A percentile compares a stretch with the other conserved stretches of the same genome.
Evolutionary conservation across 306 rosid genomes (phyloP).

Genomic region (Cucumis melo): DNA sequence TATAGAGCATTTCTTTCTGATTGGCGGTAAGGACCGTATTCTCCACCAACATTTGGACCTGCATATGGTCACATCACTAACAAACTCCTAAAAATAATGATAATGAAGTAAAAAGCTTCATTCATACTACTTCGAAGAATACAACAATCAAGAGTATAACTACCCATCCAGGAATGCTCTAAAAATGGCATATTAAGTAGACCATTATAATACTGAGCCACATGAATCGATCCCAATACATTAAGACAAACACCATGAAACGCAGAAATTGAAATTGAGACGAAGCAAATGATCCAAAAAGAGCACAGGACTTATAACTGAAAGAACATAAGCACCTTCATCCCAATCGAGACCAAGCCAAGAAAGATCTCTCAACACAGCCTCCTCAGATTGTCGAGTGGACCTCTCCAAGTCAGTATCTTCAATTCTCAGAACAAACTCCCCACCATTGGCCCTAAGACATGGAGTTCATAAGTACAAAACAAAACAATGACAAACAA

Average conservation of each 20-base stretch:
- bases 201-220: not conserved
- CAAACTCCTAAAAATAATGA: not conserved
- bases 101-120: not conserved
- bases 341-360: conserved; percentile 98
- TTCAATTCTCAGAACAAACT: conserved; percentile 81
- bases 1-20: conserved; percentile 83
- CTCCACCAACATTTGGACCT: conserved; percentile 96
- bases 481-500: not conserved
- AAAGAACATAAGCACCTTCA: conserved; percentile 43
- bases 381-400: conserved; percentile 75
- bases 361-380: conserved; percentile 68
- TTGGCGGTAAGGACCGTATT: conserved; percentile 85
- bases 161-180: not conserved
- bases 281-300: not conserved
- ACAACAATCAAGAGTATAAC: not conserved
- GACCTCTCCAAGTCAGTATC: conserved; percentile 99
- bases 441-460: conserved; percentile 81
- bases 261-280: not conserved
- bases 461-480: not conserved
- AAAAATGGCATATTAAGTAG: not conserved
- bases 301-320: not conserved
- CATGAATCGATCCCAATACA: not conserved
- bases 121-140: not conserved
- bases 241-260: not conserved
- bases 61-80: conserved; percentile 13